Evolutionary conservation across 2,329 filamentous ascomycete genomes (phyloP).

Genomic region (Chaetomium olivaceum): DNA sequence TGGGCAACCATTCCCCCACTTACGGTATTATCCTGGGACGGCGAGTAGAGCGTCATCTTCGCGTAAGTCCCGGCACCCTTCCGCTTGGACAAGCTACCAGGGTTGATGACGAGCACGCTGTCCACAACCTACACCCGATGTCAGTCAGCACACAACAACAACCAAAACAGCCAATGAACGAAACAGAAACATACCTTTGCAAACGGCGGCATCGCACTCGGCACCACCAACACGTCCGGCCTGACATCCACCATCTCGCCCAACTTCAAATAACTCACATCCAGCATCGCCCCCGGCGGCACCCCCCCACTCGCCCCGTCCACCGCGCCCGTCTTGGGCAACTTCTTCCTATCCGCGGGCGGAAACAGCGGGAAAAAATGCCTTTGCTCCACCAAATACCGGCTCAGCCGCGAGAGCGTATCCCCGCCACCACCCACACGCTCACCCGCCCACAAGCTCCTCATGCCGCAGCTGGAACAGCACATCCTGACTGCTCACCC

Average conservation of each 20-base stretch:
- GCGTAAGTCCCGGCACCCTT: constrained; percentile 84
- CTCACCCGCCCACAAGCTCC: constrained; percentile 63
- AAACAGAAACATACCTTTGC: constrained; percentile 65
- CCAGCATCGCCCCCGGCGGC: constrained; percentile 74
- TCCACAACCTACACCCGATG: constrained; percentile 71
- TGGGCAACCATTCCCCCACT: constrained; percentile 65
- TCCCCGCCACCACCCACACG: constrained; percentile 56
- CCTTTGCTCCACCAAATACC: constrained; percentile 77
- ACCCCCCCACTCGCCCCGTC: constrained; percentile 49
- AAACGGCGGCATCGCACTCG: constrained; percentile 81
- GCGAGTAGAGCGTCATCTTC: constrained; percentile 72
- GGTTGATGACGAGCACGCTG: constrained; percentile 86
- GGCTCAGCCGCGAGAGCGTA: constrained; percentile 68
- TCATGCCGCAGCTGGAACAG: constrained; percentile 79
- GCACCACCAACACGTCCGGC: constrained; percentile 81
- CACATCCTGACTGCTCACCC: constrained; percentile 79
- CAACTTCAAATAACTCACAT: constrained; percentile 80
- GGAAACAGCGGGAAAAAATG: constrained; percentile 92
- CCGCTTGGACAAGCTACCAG: constrained; percentile 81
- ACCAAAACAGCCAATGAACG: neutral
- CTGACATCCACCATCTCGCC: constrained; percentile 86
- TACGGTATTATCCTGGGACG: constrained; percentile 59
- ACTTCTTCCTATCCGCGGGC: constrained; percentile 65
- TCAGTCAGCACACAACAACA: constrained; percentile 19
- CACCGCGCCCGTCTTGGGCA: constrained; percentile 64